Conservation (phyloP, 2,329 filamentous ascomycete species). For the Ophiognomonia clavigignenti-juglandacearum region DNA sequence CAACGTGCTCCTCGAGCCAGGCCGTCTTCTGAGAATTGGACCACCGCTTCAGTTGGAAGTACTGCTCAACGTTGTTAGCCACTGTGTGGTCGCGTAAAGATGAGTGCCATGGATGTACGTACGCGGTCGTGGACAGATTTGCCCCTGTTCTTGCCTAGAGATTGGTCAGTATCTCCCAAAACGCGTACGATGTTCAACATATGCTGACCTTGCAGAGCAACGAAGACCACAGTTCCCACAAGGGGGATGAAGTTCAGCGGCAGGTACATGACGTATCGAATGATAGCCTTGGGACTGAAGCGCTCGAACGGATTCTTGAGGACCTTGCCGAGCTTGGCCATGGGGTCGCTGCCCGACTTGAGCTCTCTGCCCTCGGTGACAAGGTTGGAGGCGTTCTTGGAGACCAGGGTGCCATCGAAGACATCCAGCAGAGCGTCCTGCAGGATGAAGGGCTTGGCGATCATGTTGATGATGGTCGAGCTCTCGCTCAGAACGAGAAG, state of each 20-base stretch:
- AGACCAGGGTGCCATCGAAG: constrained; percentile 70
- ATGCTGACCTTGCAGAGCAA: constrained; percentile 63
- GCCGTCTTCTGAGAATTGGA: constrained; percentile 56
- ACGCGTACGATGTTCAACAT: background rate
- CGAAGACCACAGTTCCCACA: constrained; percentile 76
- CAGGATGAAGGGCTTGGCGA: constrained; percentile 68
- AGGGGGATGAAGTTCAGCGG: constrained; percentile 92
- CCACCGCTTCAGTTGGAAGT: constrained; percentile 92
- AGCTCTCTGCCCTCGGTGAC: constrained; percentile 73
- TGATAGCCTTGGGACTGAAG: constrained; percentile 56
- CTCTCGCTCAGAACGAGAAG: constrained; percentile 63
- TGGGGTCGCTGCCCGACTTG: constrained; percentile 54
- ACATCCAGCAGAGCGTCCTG: constrained; percentile 81
- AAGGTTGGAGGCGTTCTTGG: constrained; percentile 49
- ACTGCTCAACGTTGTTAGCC: constrained; percentile 58
- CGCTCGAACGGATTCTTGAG: constrained; percentile 53
- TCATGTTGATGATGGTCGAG: constrained; percentile 50
- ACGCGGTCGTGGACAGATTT: constrained; percentile 49
- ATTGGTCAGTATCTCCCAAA: background rate
- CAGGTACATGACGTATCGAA: constrained; percentile 79
- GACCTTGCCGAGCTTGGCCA: constrained; percentile 51
- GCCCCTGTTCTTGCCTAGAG: constrained; percentile 42
- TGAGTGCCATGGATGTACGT: constrained; percentile 24
- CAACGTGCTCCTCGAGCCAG: constrained; percentile 66
- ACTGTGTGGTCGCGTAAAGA: constrained; percentile 24